Evolutionary conservation across 306 rosid genomes (phyloP).

Genomic region (Chamaecrista fasciculata): DNA sequence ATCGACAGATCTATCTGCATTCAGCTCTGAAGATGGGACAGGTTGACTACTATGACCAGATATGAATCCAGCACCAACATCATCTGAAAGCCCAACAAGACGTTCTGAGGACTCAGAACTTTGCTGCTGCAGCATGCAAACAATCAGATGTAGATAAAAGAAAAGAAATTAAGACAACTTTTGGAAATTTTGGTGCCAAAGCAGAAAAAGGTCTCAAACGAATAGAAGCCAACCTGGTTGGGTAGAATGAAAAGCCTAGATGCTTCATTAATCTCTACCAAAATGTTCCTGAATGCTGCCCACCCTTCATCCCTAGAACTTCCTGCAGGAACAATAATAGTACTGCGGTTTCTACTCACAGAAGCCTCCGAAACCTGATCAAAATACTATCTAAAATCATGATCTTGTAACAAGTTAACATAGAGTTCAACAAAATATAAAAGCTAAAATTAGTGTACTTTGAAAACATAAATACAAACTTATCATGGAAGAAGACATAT

Average conservation of each 20-base stretch:
- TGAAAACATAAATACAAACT: background rate
- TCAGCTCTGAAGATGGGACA: conserved; percentile 77
- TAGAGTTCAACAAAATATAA: conserved; percentile 1
- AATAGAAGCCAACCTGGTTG: conserved; percentile 70
- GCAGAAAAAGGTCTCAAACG: conserved; percentile 8
- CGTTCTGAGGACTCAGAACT: conserved; percentile 85
- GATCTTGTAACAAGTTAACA: conserved; percentile 24
- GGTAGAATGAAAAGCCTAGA: conserved; percentile 91
- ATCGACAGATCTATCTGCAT: conserved; percentile 78
- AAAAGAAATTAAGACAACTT: conserved; percentile 26
- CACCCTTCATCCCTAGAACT: conserved; percentile 95
- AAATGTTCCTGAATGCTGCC: conserved; percentile 94
- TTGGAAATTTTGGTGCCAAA: conserved; percentile 13
- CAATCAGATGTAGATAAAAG: conserved; percentile 33
- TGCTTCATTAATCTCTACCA: conserved; percentile 96
- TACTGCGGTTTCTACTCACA: conserved; percentile 96
- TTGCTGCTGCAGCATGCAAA: conserved; percentile 58
- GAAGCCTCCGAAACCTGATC: conserved; percentile 95
- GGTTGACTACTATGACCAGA: conserved; percentile 91
- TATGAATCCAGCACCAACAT: conserved; percentile 99
- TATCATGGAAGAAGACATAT: background rate
- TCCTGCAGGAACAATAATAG: conserved; percentile 98
- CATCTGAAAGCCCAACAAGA: conserved; percentile 94
- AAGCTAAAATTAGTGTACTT: background rate
- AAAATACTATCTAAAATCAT: conserved; percentile 31